Evolutionary conservation across 2,329 filamentous ascomycete species (phyloP).

Genomic region (Pseudogymnoascus pannorum): DNA sequence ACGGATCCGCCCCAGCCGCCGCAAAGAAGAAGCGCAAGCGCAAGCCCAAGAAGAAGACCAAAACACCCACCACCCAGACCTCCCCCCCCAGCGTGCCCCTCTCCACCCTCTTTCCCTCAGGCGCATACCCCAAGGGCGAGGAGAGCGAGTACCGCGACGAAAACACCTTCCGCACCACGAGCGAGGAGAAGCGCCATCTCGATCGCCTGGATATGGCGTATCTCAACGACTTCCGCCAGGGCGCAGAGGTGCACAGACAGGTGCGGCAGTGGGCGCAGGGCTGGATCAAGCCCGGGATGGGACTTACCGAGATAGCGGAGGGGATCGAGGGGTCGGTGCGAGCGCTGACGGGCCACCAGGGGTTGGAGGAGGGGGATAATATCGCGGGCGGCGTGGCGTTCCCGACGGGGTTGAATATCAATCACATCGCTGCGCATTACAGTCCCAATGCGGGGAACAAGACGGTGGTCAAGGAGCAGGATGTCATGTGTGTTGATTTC

Average conservation of each 20-base stretch:
- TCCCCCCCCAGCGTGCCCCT: constrained; percentile 68
- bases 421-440: constrained; percentile 81
- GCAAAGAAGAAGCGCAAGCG: constrained; percentile 73
- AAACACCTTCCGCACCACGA: constrained; percentile 71
- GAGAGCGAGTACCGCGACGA: constrained; percentile 72
- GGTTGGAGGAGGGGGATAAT: constrained; percentile 70
- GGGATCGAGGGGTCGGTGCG: constrained; percentile 81
- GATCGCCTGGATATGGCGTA: constrained; percentile 76
- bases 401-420: constrained; percentile 74
- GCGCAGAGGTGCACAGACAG: constrained; percentile 82
- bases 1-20: constrained; percentile 32
- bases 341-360: constrained; percentile 67
- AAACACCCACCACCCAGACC: constrained; percentile 61
- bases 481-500: constrained; percentile 70
- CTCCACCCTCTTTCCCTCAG: constrained; percentile 65
- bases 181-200: constrained; percentile 75
- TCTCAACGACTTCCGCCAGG: constrained; percentile 72
- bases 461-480: constrained; percentile 54
- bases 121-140: constrained; percentile 68
- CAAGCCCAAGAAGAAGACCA: constrained; percentile 68
- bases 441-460: constrained; percentile 86
- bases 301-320: constrained; percentile 73
- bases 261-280: constrained; percentile 78
- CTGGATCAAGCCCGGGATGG: constrained; percentile 73
- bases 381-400: constrained; percentile 79